phyloP scores from a whole-genome alignment of 805 yeast genomes.

The Wickerhamiella cacticola region DNA sequence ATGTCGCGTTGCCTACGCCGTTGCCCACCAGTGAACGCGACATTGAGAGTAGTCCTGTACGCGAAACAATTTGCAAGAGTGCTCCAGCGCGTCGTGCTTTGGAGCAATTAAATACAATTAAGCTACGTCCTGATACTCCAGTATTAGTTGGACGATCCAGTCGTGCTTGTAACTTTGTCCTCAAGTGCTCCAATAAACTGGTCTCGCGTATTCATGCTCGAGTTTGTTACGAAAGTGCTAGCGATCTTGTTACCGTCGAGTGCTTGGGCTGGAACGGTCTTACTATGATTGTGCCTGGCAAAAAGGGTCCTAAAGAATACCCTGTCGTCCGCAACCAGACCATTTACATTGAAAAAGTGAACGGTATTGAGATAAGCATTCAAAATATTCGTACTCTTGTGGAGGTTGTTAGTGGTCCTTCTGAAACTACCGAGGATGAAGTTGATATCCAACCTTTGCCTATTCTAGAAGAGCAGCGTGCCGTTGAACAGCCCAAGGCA shows the following conservation, averaged over 20 bases:
- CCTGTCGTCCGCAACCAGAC: conserved; percentile 51
- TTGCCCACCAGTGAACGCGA: conserved; percentile 20
- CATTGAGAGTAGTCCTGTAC: conserved; percentile 7
- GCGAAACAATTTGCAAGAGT: background rate
- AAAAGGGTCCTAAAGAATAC: conserved; percentile 30
- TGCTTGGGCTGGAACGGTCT: conserved; percentile 82
- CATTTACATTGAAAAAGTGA: conserved; percentile 49
- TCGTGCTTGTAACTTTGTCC: conserved; percentile 40
- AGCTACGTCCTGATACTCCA: conserved; percentile 20
- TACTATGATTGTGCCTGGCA: conserved; percentile 47
- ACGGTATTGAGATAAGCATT: conserved; percentile 55
- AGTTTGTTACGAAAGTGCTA: conserved; percentile 34
- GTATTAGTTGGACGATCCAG: conserved; percentile 60
- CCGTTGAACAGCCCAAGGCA: conserved; percentile 17
- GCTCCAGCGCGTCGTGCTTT: conserved; percentile 9
- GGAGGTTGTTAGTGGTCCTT: conserved; percentile 26
- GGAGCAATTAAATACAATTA: conserved; percentile 14
- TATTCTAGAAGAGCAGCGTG: conserved; percentile 32
- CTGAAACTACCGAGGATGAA: conserved; percentile 35
- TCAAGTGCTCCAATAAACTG: conserved; percentile 38
- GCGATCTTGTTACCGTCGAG: conserved; percentile 38
- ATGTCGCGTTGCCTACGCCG: conserved; percentile 19
- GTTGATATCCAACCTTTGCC: conserved; percentile 3
- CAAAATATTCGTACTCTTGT: conserved; percentile 50
- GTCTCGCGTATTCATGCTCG: conserved; percentile 59